phyloP scores from a whole-genome alignment of 352 stramenopile species.

The Pythium myriotylum region DNA sequence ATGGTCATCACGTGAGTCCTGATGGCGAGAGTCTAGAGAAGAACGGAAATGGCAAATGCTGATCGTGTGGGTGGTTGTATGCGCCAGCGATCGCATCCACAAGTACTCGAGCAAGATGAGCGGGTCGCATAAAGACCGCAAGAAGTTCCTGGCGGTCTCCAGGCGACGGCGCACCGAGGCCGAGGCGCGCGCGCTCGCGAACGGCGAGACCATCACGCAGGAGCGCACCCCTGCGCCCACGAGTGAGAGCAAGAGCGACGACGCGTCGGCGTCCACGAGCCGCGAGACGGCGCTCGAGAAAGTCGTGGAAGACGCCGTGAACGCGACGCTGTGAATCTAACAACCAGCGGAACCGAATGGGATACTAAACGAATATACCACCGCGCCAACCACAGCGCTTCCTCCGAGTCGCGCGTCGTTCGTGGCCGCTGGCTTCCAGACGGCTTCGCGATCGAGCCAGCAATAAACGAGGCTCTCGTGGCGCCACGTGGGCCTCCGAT shows the following conservation, averaged over 20 bases:
- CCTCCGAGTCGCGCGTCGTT: too few relatives aligned
- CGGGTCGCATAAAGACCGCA: slow-evolving; percentile 60
- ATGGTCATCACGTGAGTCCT: slow-evolving; percentile 71
- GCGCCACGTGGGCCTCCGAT: too few relatives aligned
- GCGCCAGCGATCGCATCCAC: slow-evolving; percentile 74
- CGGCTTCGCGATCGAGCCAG: too few relatives aligned
- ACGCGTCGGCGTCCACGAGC: too few relatives aligned
- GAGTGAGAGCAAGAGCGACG: too few relatives aligned
- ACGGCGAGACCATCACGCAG: slow-evolving; percentile 17
- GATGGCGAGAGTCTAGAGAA: neutral
- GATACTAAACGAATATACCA: too few relatives aligned
- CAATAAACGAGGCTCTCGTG: too few relatives aligned
- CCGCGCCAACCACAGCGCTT: too few relatives aligned
- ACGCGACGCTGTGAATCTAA: slow-evolving; percentile 49
- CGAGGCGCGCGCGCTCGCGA: slow-evolving; percentile 15
- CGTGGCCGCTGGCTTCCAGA: too few relatives aligned
- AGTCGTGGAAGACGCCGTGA: slow-evolving; percentile 41
- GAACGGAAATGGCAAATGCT: neutral
- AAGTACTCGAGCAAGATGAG: slow-evolving; percentile 78
- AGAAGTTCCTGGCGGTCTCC: slow-evolving; percentile 69
- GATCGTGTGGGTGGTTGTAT: neutral
- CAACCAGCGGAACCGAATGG: neutral
- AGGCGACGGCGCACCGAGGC: slow-evolving; percentile 33
- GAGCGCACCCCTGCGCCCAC: slow-evolving; percentile 10
- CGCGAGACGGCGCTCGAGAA: slow-evolving; percentile 39